Conservation (phyloP, 805 yeast species). For the Lachancea mirantina region DNA sequence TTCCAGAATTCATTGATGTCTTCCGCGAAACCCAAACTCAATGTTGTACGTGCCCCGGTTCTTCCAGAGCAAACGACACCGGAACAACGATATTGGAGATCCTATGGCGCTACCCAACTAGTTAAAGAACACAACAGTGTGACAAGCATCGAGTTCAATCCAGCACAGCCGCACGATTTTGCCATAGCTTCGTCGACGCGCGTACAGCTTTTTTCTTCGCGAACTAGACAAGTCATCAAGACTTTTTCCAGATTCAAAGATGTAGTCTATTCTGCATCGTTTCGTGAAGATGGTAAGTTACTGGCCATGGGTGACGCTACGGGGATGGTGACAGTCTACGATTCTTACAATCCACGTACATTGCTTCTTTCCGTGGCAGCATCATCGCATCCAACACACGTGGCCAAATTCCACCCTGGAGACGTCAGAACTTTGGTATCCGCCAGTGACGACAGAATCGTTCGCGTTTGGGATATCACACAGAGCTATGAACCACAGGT, state of each 20-base stretch:
- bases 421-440: constrained; percentile 61
- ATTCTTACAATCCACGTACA: constrained; percentile 71
- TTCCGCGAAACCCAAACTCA: constrained; percentile 56
- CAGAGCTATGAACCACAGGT: constrained; percentile 66
- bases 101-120: constrained; percentile 75
- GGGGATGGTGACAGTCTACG: constrained; percentile 87
- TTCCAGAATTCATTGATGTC: too few species aligned
- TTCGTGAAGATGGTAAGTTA: constrained; percentile 83
- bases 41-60: constrained; percentile 61
- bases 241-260: constrained; percentile 86
- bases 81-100: constrained; percentile 91
- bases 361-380: constrained; percentile 76
- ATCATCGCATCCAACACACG: constrained; percentile 83
- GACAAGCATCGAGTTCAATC: constrained; percentile 81
- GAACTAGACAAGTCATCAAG: constrained; percentile 83
- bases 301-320: constrained; percentile 93
- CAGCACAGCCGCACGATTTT: constrained; percentile 78
- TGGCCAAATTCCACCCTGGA: constrained; percentile 79
- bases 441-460: constrained; percentile 86
- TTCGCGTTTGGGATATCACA: constrained; percentile 81
- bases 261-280: constrained; percentile 86
- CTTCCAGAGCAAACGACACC: constrained; percentile 78
- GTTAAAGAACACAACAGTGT: constrained; percentile 92
- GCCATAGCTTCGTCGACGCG: constrained; percentile 90
- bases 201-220: constrained; percentile 88